These are phyloP conservation scores for Strobilomyces echinocephalus DNA, from an alignment of 768 basidiomycete species.

Conservation along the genomic window DNA sequence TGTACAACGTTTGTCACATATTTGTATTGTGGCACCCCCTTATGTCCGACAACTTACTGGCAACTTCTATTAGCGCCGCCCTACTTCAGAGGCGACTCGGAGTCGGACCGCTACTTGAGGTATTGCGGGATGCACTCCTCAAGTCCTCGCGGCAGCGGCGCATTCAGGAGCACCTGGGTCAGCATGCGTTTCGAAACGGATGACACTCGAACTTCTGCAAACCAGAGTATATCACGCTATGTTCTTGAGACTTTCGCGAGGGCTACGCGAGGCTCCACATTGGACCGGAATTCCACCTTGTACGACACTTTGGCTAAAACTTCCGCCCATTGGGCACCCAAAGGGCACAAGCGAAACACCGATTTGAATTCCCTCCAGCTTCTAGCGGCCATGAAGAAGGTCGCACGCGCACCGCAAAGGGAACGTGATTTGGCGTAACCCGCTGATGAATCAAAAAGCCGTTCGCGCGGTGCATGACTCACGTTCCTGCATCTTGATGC, in stretches of 20 bases:
- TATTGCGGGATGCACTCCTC: neutral
- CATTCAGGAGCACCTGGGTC: neutral
- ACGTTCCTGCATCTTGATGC: neutral
- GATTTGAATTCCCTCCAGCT: neutral
- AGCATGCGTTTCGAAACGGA: neutral
- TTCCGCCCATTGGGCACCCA: too few species aligned
- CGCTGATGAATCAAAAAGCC: slow-evolving; percentile 2
- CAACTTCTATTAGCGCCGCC: too few species aligned
- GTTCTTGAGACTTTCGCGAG: too few species aligned
- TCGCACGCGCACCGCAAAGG: neutral
- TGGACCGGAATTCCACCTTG: too few species aligned
- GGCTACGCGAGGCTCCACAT: too few species aligned
- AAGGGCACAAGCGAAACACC: too few species aligned
- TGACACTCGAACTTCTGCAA: neutral
- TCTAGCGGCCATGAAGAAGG: neutral
- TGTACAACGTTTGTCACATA: neutral
- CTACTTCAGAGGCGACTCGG: too few species aligned
- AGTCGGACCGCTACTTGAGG: too few species aligned
- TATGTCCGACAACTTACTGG: neutral
- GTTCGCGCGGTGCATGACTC: neutral
- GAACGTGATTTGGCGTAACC: neutral
- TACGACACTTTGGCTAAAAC: too few species aligned
- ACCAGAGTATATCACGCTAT: too few species aligned
- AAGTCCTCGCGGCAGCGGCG: neutral
- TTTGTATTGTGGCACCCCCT: neutral